These are phyloP conservation scores for Cerioporus squamosus DNA, from an alignment of 1,284 basidiomycete species.

Conservation along the genomic window DNA sequence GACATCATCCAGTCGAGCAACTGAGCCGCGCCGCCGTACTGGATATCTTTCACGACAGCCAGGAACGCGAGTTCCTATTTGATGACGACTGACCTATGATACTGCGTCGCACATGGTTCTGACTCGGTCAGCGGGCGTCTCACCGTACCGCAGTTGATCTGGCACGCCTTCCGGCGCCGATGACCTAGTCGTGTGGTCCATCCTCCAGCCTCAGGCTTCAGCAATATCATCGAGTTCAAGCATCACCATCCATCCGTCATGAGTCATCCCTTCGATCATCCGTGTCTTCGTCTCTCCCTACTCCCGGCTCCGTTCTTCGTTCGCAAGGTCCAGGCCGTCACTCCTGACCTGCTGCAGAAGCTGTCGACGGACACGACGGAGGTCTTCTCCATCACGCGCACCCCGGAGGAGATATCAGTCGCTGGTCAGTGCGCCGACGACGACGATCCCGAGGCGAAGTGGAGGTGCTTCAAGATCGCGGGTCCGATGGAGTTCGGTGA, in stretches of 20 bases:
- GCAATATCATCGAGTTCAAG: neutral
- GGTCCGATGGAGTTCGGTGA: slow-evolving; percentile 72
- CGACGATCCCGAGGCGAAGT: slow-evolving; percentile 40
- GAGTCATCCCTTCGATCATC: slow-evolving; percentile 1
- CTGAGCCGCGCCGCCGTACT: neutral
- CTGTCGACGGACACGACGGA: slow-evolving; percentile 5
- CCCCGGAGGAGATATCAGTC: slow-evolving; percentile 63
- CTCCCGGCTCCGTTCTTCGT: slow-evolving; percentile 8
- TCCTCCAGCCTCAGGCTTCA: neutral
- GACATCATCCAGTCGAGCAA: neutral
- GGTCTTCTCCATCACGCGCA: slow-evolving; percentile 64
- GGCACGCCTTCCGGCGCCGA: no score
- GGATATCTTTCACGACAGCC: slow-evolving; percentile 6
- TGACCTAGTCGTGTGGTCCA: neutral
- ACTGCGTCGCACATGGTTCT: no score
- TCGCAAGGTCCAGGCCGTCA: neutral
- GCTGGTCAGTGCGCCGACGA: slow-evolving; percentile 46
- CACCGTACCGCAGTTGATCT: no score
- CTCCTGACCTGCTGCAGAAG: neutral
- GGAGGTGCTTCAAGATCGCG: slow-evolving; percentile 64
- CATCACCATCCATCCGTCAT: neutral
- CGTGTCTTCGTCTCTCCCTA: slow-evolving; percentile 8
- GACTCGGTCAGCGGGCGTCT: no score
- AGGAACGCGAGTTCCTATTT: slow-evolving; percentile 1
- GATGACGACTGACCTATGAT: neutral